Conservation (phyloP, 2,329 filamentous ascomycete species). For the Trichoderma cornu-damae region DNA sequence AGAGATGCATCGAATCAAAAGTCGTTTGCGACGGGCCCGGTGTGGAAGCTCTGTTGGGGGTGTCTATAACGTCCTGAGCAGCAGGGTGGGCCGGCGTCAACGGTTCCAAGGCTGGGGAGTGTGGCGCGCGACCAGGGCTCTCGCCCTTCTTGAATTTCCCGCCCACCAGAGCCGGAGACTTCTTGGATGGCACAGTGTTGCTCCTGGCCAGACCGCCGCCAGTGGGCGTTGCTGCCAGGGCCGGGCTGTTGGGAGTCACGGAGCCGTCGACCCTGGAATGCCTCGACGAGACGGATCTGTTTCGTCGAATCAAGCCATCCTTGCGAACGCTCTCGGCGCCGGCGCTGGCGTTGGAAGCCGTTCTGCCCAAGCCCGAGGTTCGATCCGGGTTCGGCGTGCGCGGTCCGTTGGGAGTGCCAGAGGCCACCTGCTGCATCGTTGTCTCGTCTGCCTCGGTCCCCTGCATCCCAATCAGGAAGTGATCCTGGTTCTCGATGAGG, state of each 20-base stretch:
- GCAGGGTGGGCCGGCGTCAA: constrained; percentile 33
- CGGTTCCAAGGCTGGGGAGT: constrained; percentile 36
- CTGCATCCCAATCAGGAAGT: constrained; percentile 97
- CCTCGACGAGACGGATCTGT: constrained; percentile 88
- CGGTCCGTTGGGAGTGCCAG: constrained; percentile 55
- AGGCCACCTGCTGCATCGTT: constrained; percentile 58
- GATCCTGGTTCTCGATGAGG: constrained; percentile 95
- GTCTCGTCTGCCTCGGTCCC: constrained; percentile 95
- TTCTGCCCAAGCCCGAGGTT: constrained; percentile 52
- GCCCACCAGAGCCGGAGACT: constrained; percentile 66
- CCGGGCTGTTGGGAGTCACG: constrained; percentile 63
- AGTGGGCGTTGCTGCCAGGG: constrained; percentile 49
- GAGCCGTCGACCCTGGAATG: constrained; percentile 71
- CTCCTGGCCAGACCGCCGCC: constrained; percentile 59
- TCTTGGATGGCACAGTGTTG: constrained; percentile 90
- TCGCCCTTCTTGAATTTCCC: constrained; percentile 55
- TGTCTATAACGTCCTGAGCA: constrained; percentile 15
- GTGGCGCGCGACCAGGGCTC: constrained; percentile 23
- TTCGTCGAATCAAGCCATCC: constrained; percentile 73
- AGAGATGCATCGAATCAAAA: constrained; percentile 26
- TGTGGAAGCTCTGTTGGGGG: constrained; percentile 21
- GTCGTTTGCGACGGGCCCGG: constrained; percentile 31
- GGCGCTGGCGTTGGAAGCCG: constrained; percentile 81
- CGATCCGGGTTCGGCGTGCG: constrained; percentile 46
- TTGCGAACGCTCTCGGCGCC: constrained; percentile 81